These are phyloP conservation scores for Agaricus bisporus DNA, from an alignment of 768 basidiomycete genomes.

Conservation along the genomic window DNA sequence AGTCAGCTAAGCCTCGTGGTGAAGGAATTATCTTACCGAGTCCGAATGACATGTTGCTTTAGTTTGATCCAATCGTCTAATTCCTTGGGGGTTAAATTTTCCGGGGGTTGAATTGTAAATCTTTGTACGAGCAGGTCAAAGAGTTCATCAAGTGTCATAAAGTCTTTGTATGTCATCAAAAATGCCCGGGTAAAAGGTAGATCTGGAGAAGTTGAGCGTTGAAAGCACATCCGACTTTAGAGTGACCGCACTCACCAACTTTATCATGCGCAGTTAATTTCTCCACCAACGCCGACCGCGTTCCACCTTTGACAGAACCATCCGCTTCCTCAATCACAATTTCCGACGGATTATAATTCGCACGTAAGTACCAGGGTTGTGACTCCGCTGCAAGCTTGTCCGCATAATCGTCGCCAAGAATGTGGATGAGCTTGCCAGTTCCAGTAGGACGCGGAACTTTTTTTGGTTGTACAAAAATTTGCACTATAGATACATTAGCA, in stretches of 20 bases:
- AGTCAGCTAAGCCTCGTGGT: background rate
- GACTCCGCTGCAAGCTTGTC: slow-evolving; percentile 37
- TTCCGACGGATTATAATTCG: slow-evolving; percentile 73
- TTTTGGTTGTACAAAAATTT: background rate
- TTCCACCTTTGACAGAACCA: slow-evolving; percentile 80
- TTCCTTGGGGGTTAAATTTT: slow-evolving; percentile 55
- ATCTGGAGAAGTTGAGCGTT: slow-evolving; percentile 35
- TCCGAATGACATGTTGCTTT: slow-evolving; percentile 84
- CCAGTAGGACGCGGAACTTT: slow-evolving; percentile 28
- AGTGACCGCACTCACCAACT: slow-evolving; percentile 46
- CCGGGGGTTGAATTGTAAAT: slow-evolving; percentile 74
- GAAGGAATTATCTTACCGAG: slow-evolving; percentile 53
- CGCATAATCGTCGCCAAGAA: slow-evolving; percentile 51
- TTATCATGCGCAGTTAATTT: slow-evolving; percentile 88
- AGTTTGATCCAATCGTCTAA: slow-evolving; percentile 72
- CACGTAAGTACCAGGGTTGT: slow-evolving; percentile 80
- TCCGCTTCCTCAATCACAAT: slow-evolving; percentile 77
- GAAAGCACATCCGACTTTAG: background rate
- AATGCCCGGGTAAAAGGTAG: slow-evolving; percentile 82
- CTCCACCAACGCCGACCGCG: slow-evolving; percentile 80
- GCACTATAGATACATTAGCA: background rate
- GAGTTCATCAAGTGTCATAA: slow-evolving; percentile 77
- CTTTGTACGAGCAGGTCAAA: slow-evolving; percentile 77
- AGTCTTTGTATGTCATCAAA: slow-evolving; percentile 94
- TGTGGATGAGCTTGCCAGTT: slow-evolving; percentile 50